Percentiles rank a stretch among this genome's conserved stretches.
phyloP scores from a whole-genome alignment of 2,329 filamentous ascomycete species.

The Botrytis porri region DNA sequence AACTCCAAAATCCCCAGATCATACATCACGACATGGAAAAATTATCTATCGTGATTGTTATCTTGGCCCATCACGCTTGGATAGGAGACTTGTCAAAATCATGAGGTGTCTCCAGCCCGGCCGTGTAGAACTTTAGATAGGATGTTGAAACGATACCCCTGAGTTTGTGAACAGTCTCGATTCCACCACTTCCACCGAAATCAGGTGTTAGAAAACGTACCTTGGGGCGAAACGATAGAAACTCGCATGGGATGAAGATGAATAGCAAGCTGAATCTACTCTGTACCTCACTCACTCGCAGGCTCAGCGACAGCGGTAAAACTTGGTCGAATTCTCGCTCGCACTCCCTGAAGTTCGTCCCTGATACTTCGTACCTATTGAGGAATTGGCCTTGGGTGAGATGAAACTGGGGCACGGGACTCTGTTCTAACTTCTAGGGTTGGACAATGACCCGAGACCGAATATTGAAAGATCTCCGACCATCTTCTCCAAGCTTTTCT shows the following conservation, averaged over 20 bases:
- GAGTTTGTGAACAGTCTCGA: background rate
- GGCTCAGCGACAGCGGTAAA: background rate
- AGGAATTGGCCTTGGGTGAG: background rate
- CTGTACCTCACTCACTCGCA: background rate
- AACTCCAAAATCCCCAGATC: background rate
- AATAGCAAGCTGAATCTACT: background rate
- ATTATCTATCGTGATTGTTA: slow-evolving; percentile 10
- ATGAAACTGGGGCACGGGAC: slow-evolving; percentile 4
- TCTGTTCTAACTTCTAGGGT: background rate
- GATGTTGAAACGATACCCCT: background rate
- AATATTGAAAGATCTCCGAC: slow-evolving; percentile 19
- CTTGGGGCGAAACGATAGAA: background rate
- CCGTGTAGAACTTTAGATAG: background rate
- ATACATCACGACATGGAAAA: slow-evolving; percentile 2
- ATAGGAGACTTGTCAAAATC: slow-evolving; percentile 5
- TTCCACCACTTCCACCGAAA: background rate
- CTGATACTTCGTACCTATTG: background rate
- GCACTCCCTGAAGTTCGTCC: background rate
- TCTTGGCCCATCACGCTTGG: background rate
- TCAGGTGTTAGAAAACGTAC: background rate
- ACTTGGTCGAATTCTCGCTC: background rate
- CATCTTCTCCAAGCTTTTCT: slow-evolving; percentile 10
- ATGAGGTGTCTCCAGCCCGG: background rate
- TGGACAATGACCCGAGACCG: background rate
- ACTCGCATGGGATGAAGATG: background rate